Evolutionary conservation across 257 asterid genomes (phyloP), one percentile per base, ranked within the genome.

Genomic region (Solanum pennellii): DNA sequence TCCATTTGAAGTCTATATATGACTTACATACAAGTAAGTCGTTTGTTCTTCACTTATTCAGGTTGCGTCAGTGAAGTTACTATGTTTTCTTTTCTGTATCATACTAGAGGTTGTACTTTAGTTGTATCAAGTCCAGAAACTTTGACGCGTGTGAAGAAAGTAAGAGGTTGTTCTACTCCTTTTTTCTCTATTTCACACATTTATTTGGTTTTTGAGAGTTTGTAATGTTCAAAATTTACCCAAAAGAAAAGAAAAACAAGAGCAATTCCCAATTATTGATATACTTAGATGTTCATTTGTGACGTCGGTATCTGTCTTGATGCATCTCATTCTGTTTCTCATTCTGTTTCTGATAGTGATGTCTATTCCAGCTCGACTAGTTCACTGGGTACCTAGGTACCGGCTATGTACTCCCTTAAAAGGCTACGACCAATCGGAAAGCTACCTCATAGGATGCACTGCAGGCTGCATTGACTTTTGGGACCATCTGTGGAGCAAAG

Each of bases 101-200:
- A 96, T 98, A 95, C 94, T 76, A 94, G 97, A 87, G 98, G 98
- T 59, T 94, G 98, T 88, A 93, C 94, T 88, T 86, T 94, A 89
- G 99, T 95, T 88, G 96, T 98, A 87, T 94, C 99, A 37, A 97
- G 99, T 91, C 98, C 98, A 20, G 98, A 97, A 90, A 95, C 95
- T 89, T 94, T 94, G 52, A 92, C 94, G 10, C 91, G 95, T 69
- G 92, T 95, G 9, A 95, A 91, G 88, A 97, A 93, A 95, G 99
- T 96, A 89, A 87, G 76, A 29, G 68, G 85, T 47, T 20, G 86
- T 42, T 88, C 12, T 66, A 16, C 65, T 42, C 45, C 45, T 12
- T 42, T 42, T 42, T 42, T 8, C 12, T 2, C 5, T 47, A 18
- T 47, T 47, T 47, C 56, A 47, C 56, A 47, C 82, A 21, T 39